Conservation (phyloP, 2,329 filamentous ascomycete genomes). For the Epichloe elymi region DNA sequence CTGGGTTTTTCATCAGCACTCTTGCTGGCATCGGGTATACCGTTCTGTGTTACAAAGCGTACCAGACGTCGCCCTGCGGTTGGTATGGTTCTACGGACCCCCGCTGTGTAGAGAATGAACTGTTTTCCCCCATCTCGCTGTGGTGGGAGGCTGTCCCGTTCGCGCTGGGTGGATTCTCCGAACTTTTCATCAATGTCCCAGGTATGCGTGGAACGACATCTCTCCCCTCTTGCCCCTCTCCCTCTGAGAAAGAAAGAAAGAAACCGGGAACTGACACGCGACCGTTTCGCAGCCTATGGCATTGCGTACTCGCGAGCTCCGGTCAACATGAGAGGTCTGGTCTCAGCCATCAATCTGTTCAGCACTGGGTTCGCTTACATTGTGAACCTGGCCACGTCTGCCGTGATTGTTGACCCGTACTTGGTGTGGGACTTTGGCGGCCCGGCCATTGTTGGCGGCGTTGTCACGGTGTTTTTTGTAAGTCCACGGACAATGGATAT, state of each 20-base stretch:
- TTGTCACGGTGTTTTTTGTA: constrained; percentile 31
- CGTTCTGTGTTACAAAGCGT: constrained; percentile 45
- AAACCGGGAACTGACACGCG: neutral
- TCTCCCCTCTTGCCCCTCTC: neutral
- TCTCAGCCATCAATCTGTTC: constrained; percentile 36
- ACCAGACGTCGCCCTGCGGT: constrained; percentile 37
- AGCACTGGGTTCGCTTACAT: constrained; percentile 31
- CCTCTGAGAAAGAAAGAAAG: neutral
- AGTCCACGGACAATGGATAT: neutral
- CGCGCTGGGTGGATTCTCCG: constrained; percentile 16
- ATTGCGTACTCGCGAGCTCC: constrained; percentile 39
- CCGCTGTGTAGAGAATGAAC: constrained; percentile 10
- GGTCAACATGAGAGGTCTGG: constrained; percentile 36
- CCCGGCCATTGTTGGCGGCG: constrained; percentile 30
- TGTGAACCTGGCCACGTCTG: constrained; percentile 30
- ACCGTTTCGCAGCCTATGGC: constrained; percentile 26
- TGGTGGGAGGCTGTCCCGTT: constrained; percentile 14
- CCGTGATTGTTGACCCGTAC: constrained; percentile 33
- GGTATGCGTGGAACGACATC: neutral
- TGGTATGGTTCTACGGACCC: constrained; percentile 14
- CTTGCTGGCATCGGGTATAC: constrained; percentile 41
- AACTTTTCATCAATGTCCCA: constrained; percentile 17
- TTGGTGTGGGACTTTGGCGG: constrained; percentile 37
- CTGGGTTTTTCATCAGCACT: constrained; percentile 38
- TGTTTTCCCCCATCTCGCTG: constrained; percentile 12